Conservation (phyloP, 2,329 filamentous ascomycete genomes). For the Xylaria multiplex region DNA sequence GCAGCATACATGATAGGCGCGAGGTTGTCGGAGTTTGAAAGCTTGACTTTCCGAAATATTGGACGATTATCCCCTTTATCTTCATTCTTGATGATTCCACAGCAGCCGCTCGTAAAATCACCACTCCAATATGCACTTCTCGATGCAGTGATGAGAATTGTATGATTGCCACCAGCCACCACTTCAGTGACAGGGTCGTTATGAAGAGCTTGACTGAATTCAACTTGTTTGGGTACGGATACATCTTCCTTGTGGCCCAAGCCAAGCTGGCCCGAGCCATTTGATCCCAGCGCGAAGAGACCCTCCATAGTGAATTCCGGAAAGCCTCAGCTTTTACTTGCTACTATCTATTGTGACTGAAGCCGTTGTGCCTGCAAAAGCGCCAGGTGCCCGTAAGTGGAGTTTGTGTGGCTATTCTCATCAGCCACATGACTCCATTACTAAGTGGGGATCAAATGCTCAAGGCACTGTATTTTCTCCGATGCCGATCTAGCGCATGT, state of each 20-base stretch:
- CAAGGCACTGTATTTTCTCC: constrained; percentile 31
- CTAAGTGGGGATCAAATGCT: background rate
- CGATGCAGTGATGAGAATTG: constrained; percentile 71
- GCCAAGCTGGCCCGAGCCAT: constrained; percentile 78
- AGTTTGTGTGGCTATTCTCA: constrained; percentile 18
- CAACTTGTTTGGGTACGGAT: constrained; percentile 69
- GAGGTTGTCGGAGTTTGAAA: constrained; percentile 47
- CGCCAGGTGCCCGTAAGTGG: background rate
- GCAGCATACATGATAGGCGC: constrained; percentile 60
- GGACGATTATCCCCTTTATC: constrained; percentile 44
- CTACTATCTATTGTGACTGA: background rate
- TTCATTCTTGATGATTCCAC: constrained; percentile 55
- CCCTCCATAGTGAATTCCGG: constrained; percentile 54
- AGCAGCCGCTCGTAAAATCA: constrained; percentile 64
- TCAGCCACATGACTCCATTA: constrained; percentile 18
- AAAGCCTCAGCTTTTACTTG: background rate
- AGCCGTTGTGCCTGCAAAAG: background rate
- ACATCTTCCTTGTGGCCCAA: constrained; percentile 77
- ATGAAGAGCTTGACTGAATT: constrained; percentile 60
- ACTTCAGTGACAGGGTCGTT: constrained; percentile 53
- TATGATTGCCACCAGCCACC: constrained; percentile 85
- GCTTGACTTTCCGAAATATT: constrained; percentile 54
- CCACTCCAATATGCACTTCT: constrained; percentile 74
- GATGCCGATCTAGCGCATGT: constrained; percentile 21
- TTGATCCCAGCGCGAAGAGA: constrained; percentile 78